phyloP scores from a whole-genome alignment of 2,329 filamentous ascomycete genomes.

The Biscogniauxia mediterranea region DNA sequence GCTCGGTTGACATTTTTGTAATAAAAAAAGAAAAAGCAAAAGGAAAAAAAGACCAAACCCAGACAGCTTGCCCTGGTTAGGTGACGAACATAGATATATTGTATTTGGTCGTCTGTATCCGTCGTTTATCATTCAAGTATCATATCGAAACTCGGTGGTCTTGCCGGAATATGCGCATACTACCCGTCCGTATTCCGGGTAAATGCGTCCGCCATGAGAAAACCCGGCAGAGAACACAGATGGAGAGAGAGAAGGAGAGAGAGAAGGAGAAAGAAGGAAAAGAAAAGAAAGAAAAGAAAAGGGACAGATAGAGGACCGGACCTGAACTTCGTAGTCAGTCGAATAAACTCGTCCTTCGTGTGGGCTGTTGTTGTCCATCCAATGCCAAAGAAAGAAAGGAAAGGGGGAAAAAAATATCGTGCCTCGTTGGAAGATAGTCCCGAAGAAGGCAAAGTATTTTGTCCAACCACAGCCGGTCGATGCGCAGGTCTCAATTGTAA shows the following conservation, averaged over 20 bases:
- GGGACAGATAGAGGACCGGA: not conserved
- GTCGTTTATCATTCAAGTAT: not conserved
- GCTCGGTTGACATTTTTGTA: not conserved
- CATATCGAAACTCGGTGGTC: not conserved
- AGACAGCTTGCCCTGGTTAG: no score
- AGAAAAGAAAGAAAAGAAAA: not conserved
- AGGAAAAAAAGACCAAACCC: no score
- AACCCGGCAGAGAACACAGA: conserved; percentile 6
- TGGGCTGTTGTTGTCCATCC: not conserved
- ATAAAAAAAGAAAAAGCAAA: no score
- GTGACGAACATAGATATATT: no score
- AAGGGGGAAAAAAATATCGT: conserved; percentile 2
- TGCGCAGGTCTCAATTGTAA: conserved; percentile 15
- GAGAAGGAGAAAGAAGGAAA: no score
- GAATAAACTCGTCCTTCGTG: no score
- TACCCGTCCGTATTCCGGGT: conserved; percentile 14
- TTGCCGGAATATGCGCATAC: not conserved
- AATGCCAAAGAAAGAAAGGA: not conserved
- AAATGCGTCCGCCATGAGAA: conserved; percentile 16
- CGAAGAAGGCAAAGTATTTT: conserved; percentile 14
- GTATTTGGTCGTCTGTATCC: not conserved
- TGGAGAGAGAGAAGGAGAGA: no score
- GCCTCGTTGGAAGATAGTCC: conserved; percentile 14
- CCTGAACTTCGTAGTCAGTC: not conserved
- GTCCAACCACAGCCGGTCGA: conserved; percentile 22